A percentile compares a stretch with the other conserved stretches of the same genome.
Conservation (phyloP, 352 stramenopile species). For the Chrysophaeum taylorii region DNA sequence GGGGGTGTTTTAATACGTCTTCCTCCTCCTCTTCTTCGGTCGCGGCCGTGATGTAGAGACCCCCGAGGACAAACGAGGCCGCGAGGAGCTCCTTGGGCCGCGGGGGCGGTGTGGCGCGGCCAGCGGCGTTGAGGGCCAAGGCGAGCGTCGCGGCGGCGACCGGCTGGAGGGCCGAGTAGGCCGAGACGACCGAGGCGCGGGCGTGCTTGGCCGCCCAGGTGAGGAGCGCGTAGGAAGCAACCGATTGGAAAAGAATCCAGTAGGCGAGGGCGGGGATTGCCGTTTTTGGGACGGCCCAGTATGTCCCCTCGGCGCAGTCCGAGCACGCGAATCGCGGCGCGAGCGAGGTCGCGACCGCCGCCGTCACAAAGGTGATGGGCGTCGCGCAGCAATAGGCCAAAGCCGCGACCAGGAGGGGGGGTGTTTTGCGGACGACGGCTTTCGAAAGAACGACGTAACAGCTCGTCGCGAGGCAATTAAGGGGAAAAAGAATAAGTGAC, state of each 20-base stretch:
- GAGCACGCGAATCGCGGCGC: slow-evolving; percentile 19
- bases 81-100: too few species aligned
- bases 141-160: slow-evolving; percentile 20
- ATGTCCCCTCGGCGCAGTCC: slow-evolving; percentile 13
- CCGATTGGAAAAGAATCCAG: slow-evolving; percentile 24
- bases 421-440: slow-evolving; percentile 12
- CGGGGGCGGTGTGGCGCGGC: too few species aligned
- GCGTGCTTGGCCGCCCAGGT: slow-evolving; percentile 28
- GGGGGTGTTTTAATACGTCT: too few species aligned
- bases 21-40: too few species aligned
- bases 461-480: slow-evolving; percentile 26
- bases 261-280: slow-evolving; percentile 21
- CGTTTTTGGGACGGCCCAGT: slow-evolving; percentile 16
- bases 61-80: too few species aligned
- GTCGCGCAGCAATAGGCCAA: slow-evolving; percentile 24
- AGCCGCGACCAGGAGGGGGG: slow-evolving; percentile 22
- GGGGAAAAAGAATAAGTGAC: slow-evolving; percentile 27
- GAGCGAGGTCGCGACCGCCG: background rate
- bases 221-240: slow-evolving; percentile 20
- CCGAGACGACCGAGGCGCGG: slow-evolving; percentile 23
- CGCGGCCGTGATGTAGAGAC: too few species aligned
- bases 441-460: slow-evolving; percentile 26
- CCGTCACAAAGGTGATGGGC: slow-evolving; percentile 15
- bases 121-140: background rate
- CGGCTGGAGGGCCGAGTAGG: slow-evolving; percentile 27